Evolutionary conservation across 352 stramenopile genomes (phyloP).

Genomic region (Pythium biforme): DNA sequence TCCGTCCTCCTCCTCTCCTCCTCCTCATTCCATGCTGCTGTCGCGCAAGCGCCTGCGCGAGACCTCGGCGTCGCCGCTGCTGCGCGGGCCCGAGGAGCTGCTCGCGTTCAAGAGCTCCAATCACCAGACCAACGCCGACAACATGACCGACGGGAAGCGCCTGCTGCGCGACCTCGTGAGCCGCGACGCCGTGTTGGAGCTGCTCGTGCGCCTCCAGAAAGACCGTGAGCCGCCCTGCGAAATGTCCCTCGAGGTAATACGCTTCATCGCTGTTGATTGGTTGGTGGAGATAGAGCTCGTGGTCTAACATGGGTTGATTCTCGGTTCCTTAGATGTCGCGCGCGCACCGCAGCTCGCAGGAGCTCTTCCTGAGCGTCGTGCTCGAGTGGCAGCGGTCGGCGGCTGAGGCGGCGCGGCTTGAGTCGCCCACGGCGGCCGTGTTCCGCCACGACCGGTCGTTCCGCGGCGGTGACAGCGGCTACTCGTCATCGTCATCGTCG

Average conservation of each 20-base stretch:
- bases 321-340: conserved; percentile 29
- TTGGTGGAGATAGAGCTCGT: no score
- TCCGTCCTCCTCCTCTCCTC: not conserved
- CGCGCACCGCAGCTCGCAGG: conserved; percentile 56
- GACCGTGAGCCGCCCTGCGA: conserved; percentile 20
- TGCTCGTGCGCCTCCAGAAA: conserved; percentile 31
- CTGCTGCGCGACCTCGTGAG: conserved; percentile 39
- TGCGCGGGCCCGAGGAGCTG: conserved; percentile 26
- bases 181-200: conserved; percentile 27
- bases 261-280: not conserved
- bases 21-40: conserved; percentile 35
- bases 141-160: conserved; percentile 34
- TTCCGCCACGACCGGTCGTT: conserved; percentile 26
- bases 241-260: conserved; percentile 24
- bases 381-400: conserved; percentile 67
- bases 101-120: conserved; percentile 12
- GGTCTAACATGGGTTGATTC: conserved; percentile 3
- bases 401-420: conserved; percentile 12
- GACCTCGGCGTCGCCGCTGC: conserved; percentile 24
- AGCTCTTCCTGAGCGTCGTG: conserved; percentile 83
- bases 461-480: not conserved
- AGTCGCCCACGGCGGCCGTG: conserved; percentile 22
- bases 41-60: conserved; percentile 47
- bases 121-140: not conserved
- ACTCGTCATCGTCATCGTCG: conserved; percentile 16